Percentiles rank a stretch among this genome's conserved stretches.
Conservation (phyloP, 2,329 filamentous ascomycete species). For the Neofusicoccum kwambonambiense region DNA sequence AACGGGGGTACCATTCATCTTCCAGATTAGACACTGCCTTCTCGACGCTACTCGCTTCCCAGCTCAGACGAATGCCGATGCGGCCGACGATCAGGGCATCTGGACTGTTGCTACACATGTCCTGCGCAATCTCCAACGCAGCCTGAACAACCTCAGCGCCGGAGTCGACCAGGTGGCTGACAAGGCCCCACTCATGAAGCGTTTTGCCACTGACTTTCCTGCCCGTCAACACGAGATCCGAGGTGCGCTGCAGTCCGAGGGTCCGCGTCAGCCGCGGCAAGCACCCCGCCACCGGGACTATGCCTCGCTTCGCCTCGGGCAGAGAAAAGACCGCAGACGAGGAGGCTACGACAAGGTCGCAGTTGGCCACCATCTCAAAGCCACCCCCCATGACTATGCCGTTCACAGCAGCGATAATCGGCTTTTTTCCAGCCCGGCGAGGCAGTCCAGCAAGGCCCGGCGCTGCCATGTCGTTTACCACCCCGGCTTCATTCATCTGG, state of each 20-base stretch:
- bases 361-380: slow-evolving; percentile 51
- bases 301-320: slow-evolving; percentile 48
- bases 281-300: slow-evolving; percentile 47
- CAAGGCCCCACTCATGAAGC: slow-evolving; percentile 20
- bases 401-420: slow-evolving; percentile 54
- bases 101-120: slow-evolving; percentile 24
- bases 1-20: background rate
- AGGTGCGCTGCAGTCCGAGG: slow-evolving; percentile 41
- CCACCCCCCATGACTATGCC: slow-evolving; percentile 52
- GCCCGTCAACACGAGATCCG: slow-evolving; percentile 44
- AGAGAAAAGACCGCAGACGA: slow-evolving; percentile 46
- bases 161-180: slow-evolving; percentile 13
- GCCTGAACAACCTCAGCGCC: slow-evolving; percentile 10
- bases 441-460: slow-evolving; percentile 53
- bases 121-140: slow-evolving; percentile 21
- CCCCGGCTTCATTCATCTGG: slow-evolving; percentile 23
- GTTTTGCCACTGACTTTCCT: slow-evolving; percentile 34
- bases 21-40: background rate
- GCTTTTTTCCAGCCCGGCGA: slow-evolving; percentile 54
- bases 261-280: slow-evolving; percentile 45
- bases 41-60: slow-evolving; percentile 23
- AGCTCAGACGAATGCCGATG: slow-evolving; percentile 22
- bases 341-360: slow-evolving; percentile 48
- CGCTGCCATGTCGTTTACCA: slow-evolving; percentile 26
- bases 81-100: slow-evolving; percentile 24